Conservation (phyloP, 2,329 filamentous ascomycete genomes). For the Ophioceras dolichostomum region DNA sequence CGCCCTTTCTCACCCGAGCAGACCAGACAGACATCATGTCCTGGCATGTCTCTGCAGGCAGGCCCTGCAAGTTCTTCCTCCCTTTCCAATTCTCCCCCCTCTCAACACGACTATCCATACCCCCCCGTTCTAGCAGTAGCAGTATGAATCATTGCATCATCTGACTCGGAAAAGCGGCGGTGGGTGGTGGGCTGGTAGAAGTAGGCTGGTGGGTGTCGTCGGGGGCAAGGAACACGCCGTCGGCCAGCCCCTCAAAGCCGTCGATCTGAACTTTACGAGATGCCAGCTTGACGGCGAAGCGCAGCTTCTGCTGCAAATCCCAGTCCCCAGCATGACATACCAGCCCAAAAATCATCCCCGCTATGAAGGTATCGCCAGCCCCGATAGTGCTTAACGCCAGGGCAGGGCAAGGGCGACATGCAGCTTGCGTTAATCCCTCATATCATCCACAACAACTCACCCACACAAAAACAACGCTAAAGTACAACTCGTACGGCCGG, state of each 20-base stretch:
- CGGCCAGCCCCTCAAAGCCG: constrained; percentile 43
- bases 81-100: no score
- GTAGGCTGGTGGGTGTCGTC: background rate
- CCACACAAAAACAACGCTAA: no score
- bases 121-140: no score
- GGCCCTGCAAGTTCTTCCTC: no score
- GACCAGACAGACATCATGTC: no score
- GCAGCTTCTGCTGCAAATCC: constrained; percentile 33
- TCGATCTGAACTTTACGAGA: constrained; percentile 56
- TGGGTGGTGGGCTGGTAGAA: background rate
- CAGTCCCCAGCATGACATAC: constrained; percentile 35
- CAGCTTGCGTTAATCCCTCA: constrained; percentile 2
- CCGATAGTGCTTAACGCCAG: constrained; percentile 48
- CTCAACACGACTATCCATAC: no score
- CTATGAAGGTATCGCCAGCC: constrained; percentile 66
- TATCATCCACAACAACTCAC: no score
- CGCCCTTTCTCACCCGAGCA: no score
- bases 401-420: background rate
- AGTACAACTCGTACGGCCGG: no score
- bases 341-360: constrained; percentile 54
- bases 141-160: constrained; percentile 1
- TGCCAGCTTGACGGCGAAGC: constrained; percentile 54
- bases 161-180: background rate
- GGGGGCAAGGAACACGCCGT: background rate
- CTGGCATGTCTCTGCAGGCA: no score